These are phyloP conservation scores for Penicillium desertorum DNA, from an alignment of 495 filamentous ascomycete genomes.

Conservation along the genomic window DNA sequence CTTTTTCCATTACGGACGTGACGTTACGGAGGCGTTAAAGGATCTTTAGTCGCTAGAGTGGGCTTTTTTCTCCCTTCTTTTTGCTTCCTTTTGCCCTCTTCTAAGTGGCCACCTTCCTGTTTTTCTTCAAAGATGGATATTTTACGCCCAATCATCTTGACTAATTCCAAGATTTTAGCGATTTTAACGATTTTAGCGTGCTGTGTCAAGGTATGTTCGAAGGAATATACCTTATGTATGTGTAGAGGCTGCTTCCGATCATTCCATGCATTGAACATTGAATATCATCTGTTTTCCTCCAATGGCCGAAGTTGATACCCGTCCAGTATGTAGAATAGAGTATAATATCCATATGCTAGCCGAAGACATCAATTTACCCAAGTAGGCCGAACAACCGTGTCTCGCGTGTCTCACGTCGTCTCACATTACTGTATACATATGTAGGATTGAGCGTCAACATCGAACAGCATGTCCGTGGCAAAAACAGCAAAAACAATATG, in stretches of 20 bases:
- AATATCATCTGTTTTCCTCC: background rate
- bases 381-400: background rate
- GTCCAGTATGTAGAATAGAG: background rate
- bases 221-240: background rate
- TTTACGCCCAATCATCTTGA: conserved; percentile 3
- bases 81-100: conserved; percentile 2
- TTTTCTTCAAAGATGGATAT: conserved; percentile 1
- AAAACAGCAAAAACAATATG: background rate
- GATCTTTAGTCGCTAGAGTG: conserved; percentile 9
- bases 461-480: background rate
- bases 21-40: conserved; percentile 5
- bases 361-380: background rate
- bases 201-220: background rate
- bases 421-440: background rate
- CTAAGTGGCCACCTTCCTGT: conserved; percentile 8
- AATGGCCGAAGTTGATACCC: background rate
- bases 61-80: background rate
- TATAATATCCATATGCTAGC: background rate
- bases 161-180: background rate
- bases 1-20: conserved; percentile 8
- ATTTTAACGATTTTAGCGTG: background rate
- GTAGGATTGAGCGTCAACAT: background rate
- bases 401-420: background rate
- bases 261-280: background rate
- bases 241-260: background rate